Evolutionary conservation across 352 stramenopile species (phyloP), one percentile per base, ranked within the genome.

Genomic region (Phytophthora capsici): DNA sequence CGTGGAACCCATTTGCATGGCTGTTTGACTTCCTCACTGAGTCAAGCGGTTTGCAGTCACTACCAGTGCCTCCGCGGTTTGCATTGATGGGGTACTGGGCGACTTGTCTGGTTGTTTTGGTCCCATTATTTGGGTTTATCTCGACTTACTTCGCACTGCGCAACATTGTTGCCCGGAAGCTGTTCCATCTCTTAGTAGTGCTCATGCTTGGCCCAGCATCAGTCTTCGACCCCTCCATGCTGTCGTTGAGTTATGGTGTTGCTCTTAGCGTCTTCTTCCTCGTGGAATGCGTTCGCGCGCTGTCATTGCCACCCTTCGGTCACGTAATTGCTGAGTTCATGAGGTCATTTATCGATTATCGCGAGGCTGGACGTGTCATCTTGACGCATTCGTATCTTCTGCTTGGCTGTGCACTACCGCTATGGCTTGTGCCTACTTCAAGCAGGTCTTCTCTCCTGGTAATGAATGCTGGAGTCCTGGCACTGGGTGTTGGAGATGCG

Each of bases 331-430:
- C 81, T 6, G 23, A 56, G 9, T 95, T 91, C 50, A 86, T 95
- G 67, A 65, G 71, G 43, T 66, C 74, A 16, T 95, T 93, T 53
- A 86, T 95, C 56, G 86, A 95, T 71, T 70, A 85, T 52, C 82
- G 86, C 12, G 86, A 95, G 37, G 80, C 64, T 13, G 86, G 86
- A 8, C 78, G 75, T 30, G 63, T 91, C 20, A 84, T 93, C 23
- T 51, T 95, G 38, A 93, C 82, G 5, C 86, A 93, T 60, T 88
- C 82, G 36, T 95, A 95, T 57, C 46, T 95, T 40, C 73, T 95
- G 2, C 68, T 95, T 1, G 84, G 86, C 2, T 93, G 86, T 57
- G 86, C 86, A 12, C 44, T 95, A 14, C 86, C 86, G 2, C 56
- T 91, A 16, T 95, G 86, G 86, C 67, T 95, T 20, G 62, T 69